Conservation (phyloP, 108 stramenopile genomes). For the Seminavis robusta region DNA sequence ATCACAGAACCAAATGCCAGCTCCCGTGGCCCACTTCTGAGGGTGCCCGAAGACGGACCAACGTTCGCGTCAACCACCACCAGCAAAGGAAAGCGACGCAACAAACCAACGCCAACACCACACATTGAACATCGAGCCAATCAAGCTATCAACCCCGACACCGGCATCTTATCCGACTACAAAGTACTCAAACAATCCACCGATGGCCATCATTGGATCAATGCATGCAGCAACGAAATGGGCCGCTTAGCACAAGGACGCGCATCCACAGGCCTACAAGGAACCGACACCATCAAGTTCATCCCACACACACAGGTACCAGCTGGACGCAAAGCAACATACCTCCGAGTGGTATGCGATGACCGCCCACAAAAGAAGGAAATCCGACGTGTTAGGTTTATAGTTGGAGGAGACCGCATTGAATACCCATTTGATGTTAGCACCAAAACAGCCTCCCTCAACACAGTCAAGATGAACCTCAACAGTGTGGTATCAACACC, state of each 20-base stretch:
- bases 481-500: conserved; percentile 32
- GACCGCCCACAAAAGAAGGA: conserved; percentile 18
- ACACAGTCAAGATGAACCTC: conserved; percentile 34
- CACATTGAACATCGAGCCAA: no score
- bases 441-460: conserved; percentile 35
- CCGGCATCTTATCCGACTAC: conserved; percentile 19
- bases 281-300: conserved; percentile 39
- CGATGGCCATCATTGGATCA: conserved; percentile 14
- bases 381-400: conserved; percentile 7
- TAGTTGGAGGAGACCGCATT: conserved; percentile 30
- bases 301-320: conserved; percentile 8
- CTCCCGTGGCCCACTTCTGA: not conserved
- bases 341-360: conserved; percentile 11
- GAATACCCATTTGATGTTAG: conserved; percentile 19
- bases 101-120: not conserved
- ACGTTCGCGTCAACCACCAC: not conserved
- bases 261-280: conserved; percentile 3
- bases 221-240: conserved; percentile 20
- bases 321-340: conserved; percentile 5
- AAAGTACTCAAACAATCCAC: conserved; percentile 7
- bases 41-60: not conserved
- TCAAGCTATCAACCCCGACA: conserved; percentile 25
- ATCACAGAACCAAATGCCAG: not conserved
- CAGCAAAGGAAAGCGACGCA: no score
- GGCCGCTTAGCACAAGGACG: conserved; percentile 34